Evolutionary conservation across 176 grass and related monocot genomes (phyloP), one percentile per base, ranked within the genome.

Genomic region (Aechmea fasciata): DNA sequence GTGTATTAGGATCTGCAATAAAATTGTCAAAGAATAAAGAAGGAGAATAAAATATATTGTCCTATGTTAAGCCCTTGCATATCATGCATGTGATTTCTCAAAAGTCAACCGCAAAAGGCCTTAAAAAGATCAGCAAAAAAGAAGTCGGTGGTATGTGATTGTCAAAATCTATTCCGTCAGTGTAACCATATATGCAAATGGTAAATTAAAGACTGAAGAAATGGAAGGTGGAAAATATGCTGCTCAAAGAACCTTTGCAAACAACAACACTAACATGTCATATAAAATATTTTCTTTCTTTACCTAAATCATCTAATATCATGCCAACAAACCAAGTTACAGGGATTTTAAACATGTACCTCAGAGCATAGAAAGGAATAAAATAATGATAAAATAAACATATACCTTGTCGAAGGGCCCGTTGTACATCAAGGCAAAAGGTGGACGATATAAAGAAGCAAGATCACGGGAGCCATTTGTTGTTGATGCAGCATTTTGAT

Each of bases 361-460:
- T 13, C 13, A 67, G 18, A 52, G 14, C 11, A 48, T 65, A 75
- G 54, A 20, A 49, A 3, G 11, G 23, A 54, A 69, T 59, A 57
- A 29, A 67, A 49, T 10, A 66, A 73, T 49, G 69, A 2, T 28
- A 18, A 47, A 22, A 67, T 62, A 66, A 70, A 11, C 62, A 29
- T 67, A 48, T 66, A 93, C 94, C 94, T 93, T 92, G 17, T 99
- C 90, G 69, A 99, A 99, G 15, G 87, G 80, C 1, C 94, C 94
- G 69, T 93, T 90, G 85, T 83, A 99, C 86, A 99, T 93, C 77
- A 99, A 81, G 49, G 72, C 51, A 81, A 87, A 93, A 74, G 94
- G 94, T 1, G 89, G 94, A 49, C 89, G 90, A 69, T 99, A 99
- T 69, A 99, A 82, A 49, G 94, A 85, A 57, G 94, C 94, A 57